Evolutionary conservation across 352 stramenopile genomes (phyloP).

Genomic region (Halophytophthora polymorphica): DNA sequence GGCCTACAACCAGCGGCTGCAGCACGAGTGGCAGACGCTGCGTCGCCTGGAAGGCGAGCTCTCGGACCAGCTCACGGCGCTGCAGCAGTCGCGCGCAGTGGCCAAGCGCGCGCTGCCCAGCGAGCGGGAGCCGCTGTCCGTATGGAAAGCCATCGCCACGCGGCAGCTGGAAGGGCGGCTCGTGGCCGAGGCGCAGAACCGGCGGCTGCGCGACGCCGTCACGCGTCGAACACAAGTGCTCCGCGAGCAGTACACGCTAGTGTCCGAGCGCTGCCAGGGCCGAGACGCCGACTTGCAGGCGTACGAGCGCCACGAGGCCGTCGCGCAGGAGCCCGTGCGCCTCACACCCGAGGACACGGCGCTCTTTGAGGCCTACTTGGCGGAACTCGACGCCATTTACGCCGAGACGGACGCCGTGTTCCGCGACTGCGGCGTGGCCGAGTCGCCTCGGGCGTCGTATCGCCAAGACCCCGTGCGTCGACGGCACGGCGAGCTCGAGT

Average conservation of each 20-base stretch:
- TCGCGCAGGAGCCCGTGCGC: not conserved
- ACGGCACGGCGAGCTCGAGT: conserved; percentile 10
- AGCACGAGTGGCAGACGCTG: conserved; percentile 12
- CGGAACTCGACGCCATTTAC: conserved; percentile 20
- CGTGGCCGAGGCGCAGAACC: conserved; percentile 9
- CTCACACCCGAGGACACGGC: conserved; percentile 7
- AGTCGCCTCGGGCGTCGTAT: not conserved
- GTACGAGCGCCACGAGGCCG: not conserved
- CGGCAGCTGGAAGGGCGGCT: conserved; percentile 12
- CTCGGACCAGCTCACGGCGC: conserved; percentile 1
- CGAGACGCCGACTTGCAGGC: not conserved
- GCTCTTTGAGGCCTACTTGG: conserved; percentile 20
- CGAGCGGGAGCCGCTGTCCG: not conserved
- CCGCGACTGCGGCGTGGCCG: conserved; percentile 4
- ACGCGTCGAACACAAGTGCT: conserved; percentile 4
- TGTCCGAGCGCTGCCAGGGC: not conserved
- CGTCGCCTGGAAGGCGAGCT: conserved; percentile 9
- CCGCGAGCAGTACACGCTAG: conserved; percentile 1
- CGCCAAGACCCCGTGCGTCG: conserved; percentile 5
- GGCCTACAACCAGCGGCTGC: conserved; percentile 13
- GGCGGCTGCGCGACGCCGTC: conserved; percentile 4
- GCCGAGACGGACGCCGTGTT: conserved; percentile 13
- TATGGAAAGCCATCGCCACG: conserved; percentile 12
- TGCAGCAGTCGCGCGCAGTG: conserved; percentile 6
- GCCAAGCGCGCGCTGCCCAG: not conserved